Conservation (phyloP, 305 asterid species). For the Solanum hybrid region DNA sequence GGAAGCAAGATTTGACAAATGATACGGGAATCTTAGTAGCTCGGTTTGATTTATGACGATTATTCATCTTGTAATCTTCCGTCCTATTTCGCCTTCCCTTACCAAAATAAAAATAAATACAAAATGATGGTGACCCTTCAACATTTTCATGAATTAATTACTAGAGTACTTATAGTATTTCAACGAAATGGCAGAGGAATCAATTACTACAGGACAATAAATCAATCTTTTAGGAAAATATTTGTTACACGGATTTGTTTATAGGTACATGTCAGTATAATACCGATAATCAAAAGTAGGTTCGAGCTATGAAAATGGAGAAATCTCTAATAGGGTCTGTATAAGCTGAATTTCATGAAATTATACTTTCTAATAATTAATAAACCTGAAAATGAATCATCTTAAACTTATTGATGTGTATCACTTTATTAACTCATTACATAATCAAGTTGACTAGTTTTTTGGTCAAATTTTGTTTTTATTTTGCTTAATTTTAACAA, state of each 20-base stretch:
- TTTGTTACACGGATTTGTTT: neutral
- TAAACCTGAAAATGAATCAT: neutral
- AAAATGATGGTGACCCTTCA: neutral
- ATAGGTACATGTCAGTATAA: neutral
- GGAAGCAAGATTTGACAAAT: neutral
- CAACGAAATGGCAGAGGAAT: neutral
- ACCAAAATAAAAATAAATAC: neutral
- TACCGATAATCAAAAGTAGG: no score
- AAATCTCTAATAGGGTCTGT: no score
- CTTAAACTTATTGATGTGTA: neutral
- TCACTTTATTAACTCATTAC: neutral
- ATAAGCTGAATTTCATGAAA: no score
- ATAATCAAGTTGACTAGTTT: neutral
- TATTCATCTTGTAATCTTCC: neutral
- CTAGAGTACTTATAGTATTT: neutral
- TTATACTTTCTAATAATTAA: neutral
- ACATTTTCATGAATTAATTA: neutral
- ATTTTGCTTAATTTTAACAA: neutral
- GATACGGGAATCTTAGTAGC: neutral
- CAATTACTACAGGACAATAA: neutral
- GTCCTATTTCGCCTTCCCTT: no score
- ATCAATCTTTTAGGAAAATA: neutral
- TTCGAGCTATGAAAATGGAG: neutral
- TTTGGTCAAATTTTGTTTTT: neutral
- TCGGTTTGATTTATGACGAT: neutral